Percentiles rank a stretch among this genome's conserved stretches.
Conservation (phyloP, 148 eudicot genomes). For the Nepenthes mirabilis region DNA sequence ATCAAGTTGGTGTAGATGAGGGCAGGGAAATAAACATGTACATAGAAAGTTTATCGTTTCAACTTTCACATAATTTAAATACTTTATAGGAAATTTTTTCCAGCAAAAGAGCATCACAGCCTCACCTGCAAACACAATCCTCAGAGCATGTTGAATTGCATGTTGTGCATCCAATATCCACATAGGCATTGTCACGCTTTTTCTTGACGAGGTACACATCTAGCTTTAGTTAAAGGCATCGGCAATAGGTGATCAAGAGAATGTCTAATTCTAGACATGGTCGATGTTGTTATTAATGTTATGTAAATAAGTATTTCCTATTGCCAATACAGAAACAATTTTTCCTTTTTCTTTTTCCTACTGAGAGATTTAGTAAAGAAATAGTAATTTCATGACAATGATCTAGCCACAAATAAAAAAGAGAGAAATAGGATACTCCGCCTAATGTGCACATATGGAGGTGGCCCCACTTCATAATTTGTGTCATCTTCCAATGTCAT, state of each 20-base stretch:
- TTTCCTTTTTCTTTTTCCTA: not conserved
- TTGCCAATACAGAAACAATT: not conserved
- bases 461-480: slow-evolving; percentile 41
- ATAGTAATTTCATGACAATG: not conserved
- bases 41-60: not conserved
- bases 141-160: slow-evolving; percentile 61
- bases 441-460: slow-evolving; percentile 64
- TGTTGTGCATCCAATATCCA: slow-evolving; percentile 59
- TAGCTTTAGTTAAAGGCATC: slow-evolving; percentile 27
- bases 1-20: no score
- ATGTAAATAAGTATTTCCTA: not conserved
- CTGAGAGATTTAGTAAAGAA: not conserved
- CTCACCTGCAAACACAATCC: slow-evolving; percentile 85
- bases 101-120: not conserved
- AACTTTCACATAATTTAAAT: not conserved
- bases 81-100: not conserved
- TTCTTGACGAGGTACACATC: slow-evolving; percentile 79
- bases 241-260: slow-evolving; percentile 1
- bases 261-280: not conserved
- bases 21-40: no score
- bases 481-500: slow-evolving; percentile 30
- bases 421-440: slow-evolving; percentile 71
- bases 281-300: not conserved
- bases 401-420: not conserved
- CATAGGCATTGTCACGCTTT: slow-evolving; percentile 40